Percentiles rank a stretch among this genome's conserved stretches.
Conservation (phyloP, 106 monocot genomes). For the Vanilla planifolia region DNA sequence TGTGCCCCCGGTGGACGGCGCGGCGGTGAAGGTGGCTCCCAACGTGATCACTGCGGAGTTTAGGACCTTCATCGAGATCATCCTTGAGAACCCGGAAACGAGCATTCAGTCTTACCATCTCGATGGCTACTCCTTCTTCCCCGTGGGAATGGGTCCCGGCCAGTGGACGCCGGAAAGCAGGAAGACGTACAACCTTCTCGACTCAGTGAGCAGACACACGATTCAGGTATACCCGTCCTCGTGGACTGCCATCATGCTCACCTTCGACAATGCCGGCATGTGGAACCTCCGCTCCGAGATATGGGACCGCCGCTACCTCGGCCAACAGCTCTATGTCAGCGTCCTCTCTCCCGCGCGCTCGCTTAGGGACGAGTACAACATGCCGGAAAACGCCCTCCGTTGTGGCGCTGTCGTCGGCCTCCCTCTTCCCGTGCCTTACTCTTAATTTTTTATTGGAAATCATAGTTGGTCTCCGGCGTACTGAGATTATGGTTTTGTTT, state of each 20-base stretch:
- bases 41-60: conserved; percentile 28
- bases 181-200: conserved; percentile 33
- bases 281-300: conserved; percentile 50
- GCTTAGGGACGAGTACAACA: conserved; percentile 46
- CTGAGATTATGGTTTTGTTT: too few species aligned
- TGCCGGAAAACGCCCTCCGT: conserved; percentile 27
- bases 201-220: conserved; percentile 34
- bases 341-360: conserved; percentile 32
- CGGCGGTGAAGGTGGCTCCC: conserved; percentile 14
- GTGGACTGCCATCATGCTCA: conserved; percentile 51
- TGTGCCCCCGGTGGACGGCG: conserved; percentile 5
- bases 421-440: conserved; percentile 31
- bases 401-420: conserved; percentile 35
- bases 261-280: conserved; percentile 55
- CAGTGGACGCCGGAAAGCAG: conserved; percentile 27
- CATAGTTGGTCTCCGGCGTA: too few species aligned
- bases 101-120: conserved; percentile 47
- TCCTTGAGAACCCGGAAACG: conserved; percentile 52
- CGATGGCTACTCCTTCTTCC: conserved; percentile 23
- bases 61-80: conserved; percentile 47
- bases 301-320: conserved; percentile 24
- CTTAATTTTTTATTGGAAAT: too few species aligned
- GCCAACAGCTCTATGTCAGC: conserved; percentile 33
- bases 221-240: conserved; percentile 47
- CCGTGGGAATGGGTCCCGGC: conserved; percentile 33